Percentiles rank a stretch among this genome's conserved stretches.
Evolutionary conservation across 1,284 basidiomycete genomes (phyloP).

Genomic region (Pseudozyma tsukubaensis): DNA sequence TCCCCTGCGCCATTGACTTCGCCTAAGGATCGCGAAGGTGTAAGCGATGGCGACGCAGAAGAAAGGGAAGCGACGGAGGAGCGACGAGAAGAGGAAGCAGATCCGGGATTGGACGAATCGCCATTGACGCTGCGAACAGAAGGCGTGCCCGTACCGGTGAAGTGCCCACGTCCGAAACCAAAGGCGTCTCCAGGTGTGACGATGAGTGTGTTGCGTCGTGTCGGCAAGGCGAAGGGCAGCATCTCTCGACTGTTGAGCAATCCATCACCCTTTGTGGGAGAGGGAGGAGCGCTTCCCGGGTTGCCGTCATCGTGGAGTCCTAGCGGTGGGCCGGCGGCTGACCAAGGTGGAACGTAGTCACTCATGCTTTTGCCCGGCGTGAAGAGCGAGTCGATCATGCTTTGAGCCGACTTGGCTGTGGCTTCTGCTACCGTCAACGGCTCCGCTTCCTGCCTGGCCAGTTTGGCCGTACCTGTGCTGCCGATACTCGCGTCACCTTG

Average conservation of each 20-base stretch:
- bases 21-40: background rate
- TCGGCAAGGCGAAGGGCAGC: slow-evolving; percentile 86
- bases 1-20: slow-evolving; percentile 1
- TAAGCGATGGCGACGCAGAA: slow-evolving; percentile 1
- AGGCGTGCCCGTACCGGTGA: slow-evolving; percentile 59
- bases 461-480: slow-evolving; percentile 42
- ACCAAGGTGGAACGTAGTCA: slow-evolving; percentile 60
- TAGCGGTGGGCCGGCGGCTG: slow-evolving; percentile 41
- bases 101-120: slow-evolving; percentile 13
- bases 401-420: slow-evolving; percentile 42
- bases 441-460: slow-evolving; percentile 10
- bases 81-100: slow-evolving; percentile 20
- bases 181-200: slow-evolving; percentile 73
- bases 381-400: slow-evolving; percentile 57
- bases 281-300: slow-evolving; percentile 23
- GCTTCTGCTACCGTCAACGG: slow-evolving; percentile 41
- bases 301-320: slow-evolving; percentile 38
- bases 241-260: slow-evolving; percentile 86
- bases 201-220: slow-evolving; percentile 79
- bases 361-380: slow-evolving; percentile 53
- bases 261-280: slow-evolving; percentile 28
- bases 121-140: slow-evolving; percentile 47
- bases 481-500: slow-evolving; percentile 35
- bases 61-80: slow-evolving; percentile 24
- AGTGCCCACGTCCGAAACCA: slow-evolving; percentile 62